Percentiles rank a stretch among this genome's conserved stretches.
These are phyloP conservation scores for Candida pseudoviswanathii DNA, from an alignment of 1,139 yeast genomes.

Conservation along the genomic window DNA sequence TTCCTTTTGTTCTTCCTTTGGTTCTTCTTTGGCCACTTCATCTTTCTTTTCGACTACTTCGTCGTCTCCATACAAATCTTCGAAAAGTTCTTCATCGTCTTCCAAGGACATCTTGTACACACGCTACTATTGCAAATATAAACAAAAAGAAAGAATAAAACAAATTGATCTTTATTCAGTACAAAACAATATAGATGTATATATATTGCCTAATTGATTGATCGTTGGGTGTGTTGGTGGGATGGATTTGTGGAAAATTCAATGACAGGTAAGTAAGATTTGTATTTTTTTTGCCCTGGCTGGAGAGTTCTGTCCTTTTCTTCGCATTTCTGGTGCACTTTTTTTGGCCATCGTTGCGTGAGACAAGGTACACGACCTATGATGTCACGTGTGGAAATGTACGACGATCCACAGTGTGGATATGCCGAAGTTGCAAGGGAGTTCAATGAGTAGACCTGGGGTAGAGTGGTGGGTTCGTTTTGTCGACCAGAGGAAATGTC, in stretches of 20 bases:
- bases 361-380: too few relatives aligned
- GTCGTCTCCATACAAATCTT: slow-evolving; percentile 60
- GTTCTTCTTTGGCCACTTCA: slow-evolving; percentile 5
- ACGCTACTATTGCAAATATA: slow-evolving; percentile 7
- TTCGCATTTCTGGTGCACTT: too few relatives aligned
- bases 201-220: slow-evolving; percentile 3
- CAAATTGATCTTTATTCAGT: slow-evolving; percentile 2
- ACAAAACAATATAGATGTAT: slow-evolving; percentile 1
- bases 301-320: too few relatives aligned
- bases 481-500: too few relatives aligned
- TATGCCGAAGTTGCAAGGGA: too few relatives aligned
- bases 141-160: slow-evolving; percentile 7
- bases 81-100: slow-evolving; percentile 86
- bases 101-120: slow-evolving; percentile 35
- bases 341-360: too few relatives aligned
- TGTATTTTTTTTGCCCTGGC: too few relatives aligned
- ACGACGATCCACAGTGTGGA: too few relatives aligned
- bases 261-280: neutral
- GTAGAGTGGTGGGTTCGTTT: too few relatives aligned
- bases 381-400: too few relatives aligned
- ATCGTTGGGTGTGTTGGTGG: neutral
- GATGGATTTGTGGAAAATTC: neutral
- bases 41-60: slow-evolving; percentile 13
- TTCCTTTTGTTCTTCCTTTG: slow-evolving; percentile 15
- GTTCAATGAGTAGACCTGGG: too few relatives aligned